These are phyloP conservation scores for Nakazawaea ernobii DNA, from an alignment of 805 yeast species.

Conservation along the genomic window DNA sequence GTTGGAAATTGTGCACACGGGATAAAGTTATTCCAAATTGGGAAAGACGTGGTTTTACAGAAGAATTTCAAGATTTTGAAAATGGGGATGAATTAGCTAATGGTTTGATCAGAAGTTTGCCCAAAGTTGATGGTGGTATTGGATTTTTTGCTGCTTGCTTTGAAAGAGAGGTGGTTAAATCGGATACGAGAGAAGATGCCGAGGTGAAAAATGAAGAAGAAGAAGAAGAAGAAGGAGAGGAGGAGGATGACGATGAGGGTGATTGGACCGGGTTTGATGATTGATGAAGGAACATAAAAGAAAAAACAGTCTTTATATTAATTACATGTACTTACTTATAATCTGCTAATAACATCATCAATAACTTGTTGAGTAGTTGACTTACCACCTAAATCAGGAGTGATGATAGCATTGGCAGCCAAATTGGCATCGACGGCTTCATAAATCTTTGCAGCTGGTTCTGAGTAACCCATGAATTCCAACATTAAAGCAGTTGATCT, in stretches of 20 bases:
- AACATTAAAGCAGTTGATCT: constrained; percentile 96
- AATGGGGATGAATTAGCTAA: constrained; percentile 59
- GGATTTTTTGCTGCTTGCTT: constrained; percentile 97
- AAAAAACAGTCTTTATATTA: not conserved
- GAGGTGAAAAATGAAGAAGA: constrained; percentile 2
- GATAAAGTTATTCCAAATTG: constrained; percentile 71
- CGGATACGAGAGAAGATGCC: not conserved
- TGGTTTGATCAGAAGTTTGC: constrained; percentile 81
- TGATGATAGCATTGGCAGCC: constrained; percentile 67
- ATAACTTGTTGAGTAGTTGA: constrained; percentile 83
- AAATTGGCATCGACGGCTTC: constrained; percentile 93
- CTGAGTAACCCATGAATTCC: constrained; percentile 89
- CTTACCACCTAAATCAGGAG: constrained; percentile 95
- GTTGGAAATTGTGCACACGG: constrained; percentile 69
- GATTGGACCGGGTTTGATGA: constrained; percentile 33
- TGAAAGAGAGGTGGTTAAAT: constrained; percentile 35
- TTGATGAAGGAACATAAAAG: constrained; percentile 5
- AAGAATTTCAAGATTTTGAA: constrained; percentile 54
- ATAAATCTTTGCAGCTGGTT: constrained; percentile 88
- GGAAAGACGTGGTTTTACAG: constrained; percentile 77
- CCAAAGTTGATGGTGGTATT: constrained; percentile 94
- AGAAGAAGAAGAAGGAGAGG: constrained; percentile 10
- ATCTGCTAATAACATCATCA: constrained; percentile 66
- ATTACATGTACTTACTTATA: constrained; percentile 19
- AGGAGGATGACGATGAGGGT: constrained; percentile 17